Base-by-base conservation (phyloP, 805 yeast genomes). In the Starmera pachycereana region DNA sequence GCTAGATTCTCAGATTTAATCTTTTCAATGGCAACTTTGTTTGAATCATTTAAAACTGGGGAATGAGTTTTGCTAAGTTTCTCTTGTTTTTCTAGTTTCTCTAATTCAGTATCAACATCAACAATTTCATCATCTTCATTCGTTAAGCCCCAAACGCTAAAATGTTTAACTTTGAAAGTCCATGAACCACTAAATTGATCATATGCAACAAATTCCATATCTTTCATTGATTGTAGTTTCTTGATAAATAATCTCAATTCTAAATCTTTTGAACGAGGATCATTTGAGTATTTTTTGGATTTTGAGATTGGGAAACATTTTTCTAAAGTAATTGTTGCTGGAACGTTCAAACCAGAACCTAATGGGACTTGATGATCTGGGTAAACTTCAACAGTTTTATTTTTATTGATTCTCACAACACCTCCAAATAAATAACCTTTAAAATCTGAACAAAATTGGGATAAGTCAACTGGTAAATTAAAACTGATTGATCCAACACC, bases 81-180 rank as follows among this genome's bases (percentile, higher is more conserved):
- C 3, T 22, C 27, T 43, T 10, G 34, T 42, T 43, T 45, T 51
- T 39, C 51, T 48, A 41, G 31, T 49, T 30, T 52, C 35, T 46
- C 58, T 41, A 42, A 46, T 39, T 55, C 56, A 18, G 68, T 60
- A 22, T 69, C 71, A 10, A 65, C 68, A 46, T 77, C 87, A 33
- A 74, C 68, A 32, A 71, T 73, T 12, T 66, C 78, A 33, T 70
- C 76, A 18, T 71, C 77, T 22, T 80, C 86, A 47, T 78, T 83
- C 13, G 81, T 70, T 32, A 92, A 61, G 7, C 97, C 97, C 96
- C 97, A 92, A 6, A 84, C 75, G 63, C 96, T 87, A 53, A 92
- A 92, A 63, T 92, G 98, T 49, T 82, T 78, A 8, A 89, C 96
- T 49, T 69, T 74, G 60, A 86, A 88, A 1, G 81, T 77, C 87